Evolutionary conservation across 208 protist species (phyloP).

Genomic region (Jaenimonas drosophilae): DNA sequence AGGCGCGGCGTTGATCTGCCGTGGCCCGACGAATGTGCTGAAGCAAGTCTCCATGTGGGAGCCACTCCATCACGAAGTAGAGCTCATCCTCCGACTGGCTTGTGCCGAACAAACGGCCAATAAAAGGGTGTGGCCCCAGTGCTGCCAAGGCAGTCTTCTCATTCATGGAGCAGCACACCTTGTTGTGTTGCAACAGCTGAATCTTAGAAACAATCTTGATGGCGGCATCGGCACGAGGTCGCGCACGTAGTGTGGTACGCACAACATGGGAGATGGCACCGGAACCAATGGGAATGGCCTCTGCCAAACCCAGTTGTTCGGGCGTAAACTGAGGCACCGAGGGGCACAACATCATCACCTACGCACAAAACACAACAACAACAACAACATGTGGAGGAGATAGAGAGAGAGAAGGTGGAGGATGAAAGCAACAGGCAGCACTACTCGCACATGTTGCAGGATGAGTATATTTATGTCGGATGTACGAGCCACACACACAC

Average conservation of each 20-base stretch:
- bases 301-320: conserved; percentile 50
- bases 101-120: conserved; percentile 81
- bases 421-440: too few species aligned
- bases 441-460: too few species aligned
- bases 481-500: too few species aligned
- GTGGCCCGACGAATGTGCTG: conserved; percentile 63
- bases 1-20: conserved; percentile 19
- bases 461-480: too few species aligned
- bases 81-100: conserved; percentile 83
- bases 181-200: conserved; percentile 79
- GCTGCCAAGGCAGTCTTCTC: conserved; percentile 71
- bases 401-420: too few species aligned
- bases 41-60: conserved; percentile 90
- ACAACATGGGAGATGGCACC: conserved; percentile 80
- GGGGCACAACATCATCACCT: too few species aligned
- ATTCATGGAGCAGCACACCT: conserved; percentile 67
- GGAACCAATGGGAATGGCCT: conserved; percentile 50
- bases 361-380: too few species aligned
- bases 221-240: conserved; percentile 13
- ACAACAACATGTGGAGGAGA: too few species aligned
- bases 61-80: conserved; percentile 90
- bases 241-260: conserved; percentile 20
- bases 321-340: conserved; percentile 36
- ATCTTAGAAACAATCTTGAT: conserved; percentile 87
- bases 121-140: conserved; percentile 63